Base-by-base conservation (phyloP, 2,329 filamentous ascomycete species). In the Pseudogymnoascus verrucosus region DNA sequence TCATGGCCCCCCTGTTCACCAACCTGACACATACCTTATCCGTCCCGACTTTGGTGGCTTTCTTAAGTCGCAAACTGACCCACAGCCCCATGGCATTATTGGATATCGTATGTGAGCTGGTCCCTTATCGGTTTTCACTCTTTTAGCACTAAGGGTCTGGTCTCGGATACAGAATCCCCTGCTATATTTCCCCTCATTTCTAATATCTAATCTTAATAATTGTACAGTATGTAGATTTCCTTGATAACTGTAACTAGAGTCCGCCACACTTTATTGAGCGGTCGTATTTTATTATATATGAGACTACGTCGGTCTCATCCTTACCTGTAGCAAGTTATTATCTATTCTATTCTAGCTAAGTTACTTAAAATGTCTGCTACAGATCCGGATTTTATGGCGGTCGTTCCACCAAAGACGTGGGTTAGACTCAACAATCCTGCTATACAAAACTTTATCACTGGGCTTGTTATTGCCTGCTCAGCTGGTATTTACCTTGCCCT, bases 401-500 rank as follows among this genome's bases (percentile, higher is more conserved):
- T 21, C n/a, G 39, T 42, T 16, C 39, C 39, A 42, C 39, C 39
- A 42, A 42, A 42, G 39, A 42, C 39, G 16, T 42, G 39, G 39
- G 16, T 42, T 16, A 42, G 39, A 21, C 39, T 42, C 39, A 42
- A 42, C 39, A 65, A 64, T 44, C 40, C 37, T 10, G 63, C 59
- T 21, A 28, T 42, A 21, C 39, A 42, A 42, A 42, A 42, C 39
- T 42, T 42, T 10, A 42, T 42, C 16, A 42, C 39, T 42, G 39
- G 39, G 19, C 39, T 57, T 39, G 51, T 64, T 4, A 65, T 66
- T 39, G 64, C 66, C 65, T 66, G 62, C 34, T 47, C 60, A n/a
- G 62, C 63, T 21, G 63, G 66, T n/a, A 62, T 67, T 37, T 67
- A 65, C 16, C 60, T 65, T n/a, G 66, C 66, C 19, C 37, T 67